These are phyloP conservation scores for Sporobolomyces phaffii DNA, from an alignment of 768 basidiomycete genomes.

Conservation along the genomic window DNA sequence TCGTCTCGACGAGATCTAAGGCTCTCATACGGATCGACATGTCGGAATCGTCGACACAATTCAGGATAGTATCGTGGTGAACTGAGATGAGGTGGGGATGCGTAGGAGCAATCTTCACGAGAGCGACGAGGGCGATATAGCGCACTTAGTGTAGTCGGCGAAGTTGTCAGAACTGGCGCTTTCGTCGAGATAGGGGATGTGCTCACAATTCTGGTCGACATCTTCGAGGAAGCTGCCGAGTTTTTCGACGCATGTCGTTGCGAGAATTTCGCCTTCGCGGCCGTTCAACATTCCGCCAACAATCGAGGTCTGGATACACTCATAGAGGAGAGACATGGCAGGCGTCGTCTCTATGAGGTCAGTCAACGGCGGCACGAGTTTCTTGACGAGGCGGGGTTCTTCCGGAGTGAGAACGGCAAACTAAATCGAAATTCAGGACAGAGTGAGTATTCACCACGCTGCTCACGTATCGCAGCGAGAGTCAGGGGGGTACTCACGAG, in stretches of 20 bases:
- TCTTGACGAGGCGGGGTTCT: slow-evolving; percentile 88
- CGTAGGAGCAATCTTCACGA: slow-evolving; percentile 82
- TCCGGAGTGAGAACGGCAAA: slow-evolving; percentile 87
- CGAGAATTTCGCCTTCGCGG: slow-evolving; percentile 56
- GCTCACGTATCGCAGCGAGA: no score
- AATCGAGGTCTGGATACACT: slow-evolving; percentile 97
- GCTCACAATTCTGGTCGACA: slow-evolving; percentile 87
- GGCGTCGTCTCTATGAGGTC: slow-evolving; percentile 91
- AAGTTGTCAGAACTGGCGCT: neutral
- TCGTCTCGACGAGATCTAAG: slow-evolving; percentile 83
- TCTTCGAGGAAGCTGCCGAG: slow-evolving; percentile 86
- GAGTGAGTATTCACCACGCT: no score
- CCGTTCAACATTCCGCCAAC: slow-evolving; percentile 88
- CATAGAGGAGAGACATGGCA: slow-evolving; percentile 91
- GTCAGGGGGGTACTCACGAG: slow-evolving; percentile 54
- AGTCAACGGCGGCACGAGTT: slow-evolving; percentile 87
- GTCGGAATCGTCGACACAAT: slow-evolving; percentile 85
- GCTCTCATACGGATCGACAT: slow-evolving; percentile 94
- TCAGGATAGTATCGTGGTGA: slow-evolving; percentile 83
- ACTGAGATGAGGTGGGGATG: slow-evolving; percentile 75
- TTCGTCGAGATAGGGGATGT: no score
- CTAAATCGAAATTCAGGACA: slow-evolving; percentile 49
- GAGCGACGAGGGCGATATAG: slow-evolving; percentile 88
- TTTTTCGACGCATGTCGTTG: slow-evolving; percentile 84
- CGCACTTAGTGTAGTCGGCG: slow-evolving; percentile 60